Evolutionary conservation across 2,329 filamentous ascomycete genomes (phyloP), one percentile per base, ranked within the genome.

Genomic region (Colletotrichum phormii): DNA sequence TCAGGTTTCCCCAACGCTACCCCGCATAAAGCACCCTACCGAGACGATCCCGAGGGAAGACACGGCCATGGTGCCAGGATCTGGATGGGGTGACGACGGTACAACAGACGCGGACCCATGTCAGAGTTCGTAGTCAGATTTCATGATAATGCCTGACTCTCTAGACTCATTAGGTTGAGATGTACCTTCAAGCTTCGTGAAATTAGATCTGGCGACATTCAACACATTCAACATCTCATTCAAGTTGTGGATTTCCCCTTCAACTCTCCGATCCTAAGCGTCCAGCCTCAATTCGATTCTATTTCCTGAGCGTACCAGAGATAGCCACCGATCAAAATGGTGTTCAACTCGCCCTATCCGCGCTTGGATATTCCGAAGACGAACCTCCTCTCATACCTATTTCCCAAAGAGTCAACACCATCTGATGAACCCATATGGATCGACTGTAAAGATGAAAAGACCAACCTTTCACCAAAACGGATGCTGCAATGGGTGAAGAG

Each of bases 361-460:
- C 59, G 76, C 13, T 71, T 88, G 53, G 79, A 84, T 74, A 83
- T 88, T 35, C 84, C 85, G 8, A 81, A 85, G 79, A 84, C 80
- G 75, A 88, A 86, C 77, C 77, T 85, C 73, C 77, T 84, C 49
- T 78, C 75, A 42, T 83, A 83, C 71, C 74, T 84, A 53, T 84
- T 83, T 53, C 80, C 79, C 26, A 54, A 76, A 4, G 71, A 69
- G 33, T 68, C 79, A 65, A 67, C 76, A 18, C 78, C 81, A 24
- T 83, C 85, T 37, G 79, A 86, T 64, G 81, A 85, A 49, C 86
- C 88, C 7, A 79, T 89, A 72, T 90, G 88, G 88, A 83, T 88
- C 64, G 86, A 90, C 77, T 84, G 86, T 53, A 83, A 83, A 66
- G 80, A 89, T 61, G 79, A 85, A 3, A 75, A 76, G 9, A 80